Evolutionary conservation across 2,329 filamentous ascomycete genomes (phyloP), one percentile per base, ranked within the genome.

Genomic region (Dothidotthia symphoricarpi): DNA sequence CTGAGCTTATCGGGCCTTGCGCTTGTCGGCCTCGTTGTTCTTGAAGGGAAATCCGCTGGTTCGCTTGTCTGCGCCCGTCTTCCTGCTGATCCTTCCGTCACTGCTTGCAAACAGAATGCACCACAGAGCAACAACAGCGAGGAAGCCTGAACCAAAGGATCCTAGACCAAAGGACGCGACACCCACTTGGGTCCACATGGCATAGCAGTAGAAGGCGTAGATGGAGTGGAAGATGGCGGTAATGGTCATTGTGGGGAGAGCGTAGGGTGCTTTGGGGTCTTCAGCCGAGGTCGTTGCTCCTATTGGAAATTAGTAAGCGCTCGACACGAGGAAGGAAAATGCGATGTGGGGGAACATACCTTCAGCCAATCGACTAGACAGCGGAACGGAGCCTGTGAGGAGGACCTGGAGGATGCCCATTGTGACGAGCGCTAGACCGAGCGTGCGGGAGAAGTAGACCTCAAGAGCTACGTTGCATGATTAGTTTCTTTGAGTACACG

Each of bases 401-500:
- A 87, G 72, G 25, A 89, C 67, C n/a, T 76, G 75, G 10, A 85
- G 67, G 6, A 82, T 58, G 22, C 80, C 81, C 17, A 91, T 68
- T 8, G 80, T 70, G 15, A 89, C 70, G 29, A 88, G 75, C 19
- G 81, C 71, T 39, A 90, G 71, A 47, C 84, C 86, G 1, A 88
- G 75, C 17, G 76, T 80, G 28, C 86, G 83, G 34, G 81, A 81
- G 63, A 90, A 82, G 74, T 91, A 91, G 39, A 78, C 68, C 65
- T 89, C 85, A 22, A 88, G 72, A 16, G 69, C 81, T 80, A 49
- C 12, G 32, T 28, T 6, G 0, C 3, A 34, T n/a, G n/a, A 22
- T 48, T 46, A 43, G 27, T 17, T 16, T 13, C 24, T 29, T n/a
- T 31, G 8, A 3, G 11, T 9, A 22, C 9, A 6, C 5, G 19